Evolutionary conservation across 2,329 filamentous ascomycete species (phyloP).

Genomic region (Harringtonia aguacate): DNA sequence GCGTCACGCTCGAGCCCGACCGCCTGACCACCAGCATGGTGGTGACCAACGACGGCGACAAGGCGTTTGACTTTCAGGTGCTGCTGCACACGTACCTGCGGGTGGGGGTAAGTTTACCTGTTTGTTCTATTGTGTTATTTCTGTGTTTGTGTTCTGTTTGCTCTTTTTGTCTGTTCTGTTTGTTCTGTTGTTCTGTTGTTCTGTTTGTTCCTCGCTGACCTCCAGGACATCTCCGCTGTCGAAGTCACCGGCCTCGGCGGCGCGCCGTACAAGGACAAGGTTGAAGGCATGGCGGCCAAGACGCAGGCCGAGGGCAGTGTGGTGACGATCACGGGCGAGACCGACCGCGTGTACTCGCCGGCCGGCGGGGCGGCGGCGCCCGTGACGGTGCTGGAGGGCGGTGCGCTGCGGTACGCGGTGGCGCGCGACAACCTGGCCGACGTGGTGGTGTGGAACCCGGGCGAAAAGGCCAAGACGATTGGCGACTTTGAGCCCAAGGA

Average conservation of each 20-base stretch:
- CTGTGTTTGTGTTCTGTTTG: neutral
- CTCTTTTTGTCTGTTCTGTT: neutral
- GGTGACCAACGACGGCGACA: constrained; percentile 75
- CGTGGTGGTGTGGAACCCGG: constrained; percentile 92
- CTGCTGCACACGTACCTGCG: constrained; percentile 85
- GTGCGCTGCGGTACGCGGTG: constrained; percentile 58
- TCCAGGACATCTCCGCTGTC: constrained; percentile 69
- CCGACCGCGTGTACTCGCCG: constrained; percentile 80
- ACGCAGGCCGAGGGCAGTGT: constrained; percentile 45
- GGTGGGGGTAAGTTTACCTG: constrained; percentile 59
- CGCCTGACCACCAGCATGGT: constrained; percentile 72
- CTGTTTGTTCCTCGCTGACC: neutral
- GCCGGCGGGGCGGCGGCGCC: constrained; percentile 46
- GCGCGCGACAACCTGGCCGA: constrained; percentile 77
- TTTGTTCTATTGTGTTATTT: no score
- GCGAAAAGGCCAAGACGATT: constrained; percentile 71
- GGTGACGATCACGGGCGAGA: constrained; percentile 65
- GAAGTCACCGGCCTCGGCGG: constrained; percentile 66
- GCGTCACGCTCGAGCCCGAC: constrained; percentile 69
- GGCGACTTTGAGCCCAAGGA: constrained; percentile 82
- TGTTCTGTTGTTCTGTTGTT: neutral
- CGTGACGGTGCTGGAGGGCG: constrained; percentile 51
- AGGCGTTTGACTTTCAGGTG: constrained; percentile 83
- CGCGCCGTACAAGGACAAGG: constrained; percentile 75
- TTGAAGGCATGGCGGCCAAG: constrained; percentile 52